Evolutionary conservation across 352 stramenopile species (phyloP).

Genomic region (Phytopythium chamaehyphon): DNA sequence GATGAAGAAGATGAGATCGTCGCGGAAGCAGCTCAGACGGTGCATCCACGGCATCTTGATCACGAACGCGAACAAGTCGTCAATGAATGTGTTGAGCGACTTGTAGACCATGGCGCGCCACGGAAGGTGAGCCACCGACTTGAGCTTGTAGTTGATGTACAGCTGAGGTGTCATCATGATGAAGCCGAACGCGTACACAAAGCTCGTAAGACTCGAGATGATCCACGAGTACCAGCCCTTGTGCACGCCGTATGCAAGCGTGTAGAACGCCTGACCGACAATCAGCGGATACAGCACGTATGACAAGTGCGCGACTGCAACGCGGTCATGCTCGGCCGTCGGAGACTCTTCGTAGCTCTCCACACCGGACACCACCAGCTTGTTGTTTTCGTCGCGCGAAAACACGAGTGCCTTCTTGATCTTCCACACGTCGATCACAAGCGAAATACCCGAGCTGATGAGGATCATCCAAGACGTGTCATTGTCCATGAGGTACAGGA

Average conservation of each 20-base stretch:
- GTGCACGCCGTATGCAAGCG: slow-evolving; percentile 92
- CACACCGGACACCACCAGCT: slow-evolving; percentile 74
- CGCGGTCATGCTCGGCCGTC: slow-evolving; percentile 80
- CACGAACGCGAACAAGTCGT: slow-evolving; percentile 91
- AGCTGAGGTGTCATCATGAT: slow-evolving; percentile 99
- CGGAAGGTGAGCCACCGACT: slow-evolving; percentile 94
- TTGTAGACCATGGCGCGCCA: slow-evolving; percentile 99
- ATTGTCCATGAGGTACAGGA: slow-evolving; percentile 98
- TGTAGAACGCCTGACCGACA: slow-evolving; percentile 93
- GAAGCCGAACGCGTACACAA: slow-evolving; percentile 99
- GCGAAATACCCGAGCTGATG: slow-evolving; percentile 66
- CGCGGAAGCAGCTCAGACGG: slow-evolving; percentile 96
- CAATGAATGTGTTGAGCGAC: slow-evolving; percentile 94
- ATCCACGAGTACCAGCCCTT: slow-evolving; percentile 98
- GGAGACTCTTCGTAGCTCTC: slow-evolving; percentile 81
- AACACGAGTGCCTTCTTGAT: slow-evolving; percentile 92
- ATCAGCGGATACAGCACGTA: slow-evolving; percentile 89
- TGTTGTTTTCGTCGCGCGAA: slow-evolving; percentile 74
- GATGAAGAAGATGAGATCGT: slow-evolving; percentile 99
- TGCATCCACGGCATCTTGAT: slow-evolving; percentile 97
- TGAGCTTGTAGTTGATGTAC: slow-evolving; percentile 99
- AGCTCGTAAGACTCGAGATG: slow-evolving; percentile 94
- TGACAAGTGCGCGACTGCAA: slow-evolving; percentile 79
- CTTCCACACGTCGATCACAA: slow-evolving; percentile 92
- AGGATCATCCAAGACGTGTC: slow-evolving; percentile 97